Conservation (phyloP, 352 stramenopile species). For the Phytopythium mirpurense region DNA sequence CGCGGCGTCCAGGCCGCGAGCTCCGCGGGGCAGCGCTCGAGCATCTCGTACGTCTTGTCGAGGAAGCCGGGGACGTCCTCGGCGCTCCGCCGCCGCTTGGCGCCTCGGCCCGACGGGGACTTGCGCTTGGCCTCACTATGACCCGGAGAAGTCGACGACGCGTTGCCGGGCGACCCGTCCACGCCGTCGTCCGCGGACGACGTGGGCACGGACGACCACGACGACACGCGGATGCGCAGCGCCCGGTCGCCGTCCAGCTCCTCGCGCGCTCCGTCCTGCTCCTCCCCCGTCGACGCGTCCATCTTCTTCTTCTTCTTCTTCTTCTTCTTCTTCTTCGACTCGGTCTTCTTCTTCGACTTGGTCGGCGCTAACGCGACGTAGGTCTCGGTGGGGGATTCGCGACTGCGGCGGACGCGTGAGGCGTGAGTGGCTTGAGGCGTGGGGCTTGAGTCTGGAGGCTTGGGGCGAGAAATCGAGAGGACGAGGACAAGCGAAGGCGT, state of each 20-base stretch:
- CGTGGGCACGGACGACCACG: constrained; percentile 21
- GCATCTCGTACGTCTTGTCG: constrained; percentile 89
- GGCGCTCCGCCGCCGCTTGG: constrained; percentile 31
- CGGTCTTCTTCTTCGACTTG: too few species aligned
- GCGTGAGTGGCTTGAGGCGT: too few species aligned
- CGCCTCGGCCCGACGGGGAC: neutral
- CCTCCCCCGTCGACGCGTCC: neutral
- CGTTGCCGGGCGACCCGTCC: constrained; percentile 13
- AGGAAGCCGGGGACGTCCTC: too few species aligned
- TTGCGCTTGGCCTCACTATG: neutral
- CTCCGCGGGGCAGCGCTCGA: constrained; percentile 69
- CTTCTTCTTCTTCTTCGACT: too few species aligned
- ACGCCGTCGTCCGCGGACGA: constrained; percentile 28
- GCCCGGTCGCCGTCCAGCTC: constrained; percentile 5
- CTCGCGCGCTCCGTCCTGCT: neutral
- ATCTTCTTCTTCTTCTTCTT: neutral
- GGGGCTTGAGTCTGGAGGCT: too few species aligned
- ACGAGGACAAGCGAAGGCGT: neutral
- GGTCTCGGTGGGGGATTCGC: neutral
- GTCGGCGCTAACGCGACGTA: too few species aligned
- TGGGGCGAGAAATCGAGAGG: neutral
- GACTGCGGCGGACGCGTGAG: too few species aligned
- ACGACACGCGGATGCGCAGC: constrained; percentile 32
- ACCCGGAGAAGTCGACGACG: too few species aligned
- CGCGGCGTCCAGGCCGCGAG: constrained; percentile 71